phyloP scores from a whole-genome alignment of 345 rosid genomes.

The Raphanus raphanistrum region DNA sequence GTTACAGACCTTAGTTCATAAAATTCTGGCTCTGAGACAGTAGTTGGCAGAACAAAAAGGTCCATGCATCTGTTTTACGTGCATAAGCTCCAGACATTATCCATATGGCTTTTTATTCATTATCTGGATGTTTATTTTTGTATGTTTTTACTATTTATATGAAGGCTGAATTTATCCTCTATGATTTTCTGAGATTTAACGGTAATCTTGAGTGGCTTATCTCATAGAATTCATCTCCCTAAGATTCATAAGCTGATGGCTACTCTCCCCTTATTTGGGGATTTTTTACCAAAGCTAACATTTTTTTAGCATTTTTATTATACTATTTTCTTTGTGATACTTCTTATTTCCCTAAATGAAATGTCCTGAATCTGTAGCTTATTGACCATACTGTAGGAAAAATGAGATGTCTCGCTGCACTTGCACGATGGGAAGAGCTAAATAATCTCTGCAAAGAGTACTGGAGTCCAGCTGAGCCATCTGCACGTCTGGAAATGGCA shows the following conservation, averaged over 20 bases:
- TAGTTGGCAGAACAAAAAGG: conserved; percentile 7
- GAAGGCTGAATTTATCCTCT: not conserved
- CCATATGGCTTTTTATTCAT: not conserved
- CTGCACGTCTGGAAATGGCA: conserved; percentile 98
- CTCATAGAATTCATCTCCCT: not conserved
- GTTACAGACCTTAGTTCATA: conserved; percentile 13
- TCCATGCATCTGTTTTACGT: conserved; percentile 3
- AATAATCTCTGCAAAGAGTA: conserved; percentile 91
- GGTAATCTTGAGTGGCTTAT: not conserved
- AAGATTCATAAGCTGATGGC: not conserved
- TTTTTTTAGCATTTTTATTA: not conserved
- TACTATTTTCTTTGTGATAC: conserved; percentile 21
- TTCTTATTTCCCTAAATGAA: conserved; percentile 14
- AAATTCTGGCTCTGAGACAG: conserved; percentile 6
- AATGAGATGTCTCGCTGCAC: conserved; percentile 96
- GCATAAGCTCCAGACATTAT: not conserved
- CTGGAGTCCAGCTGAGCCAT: conserved; percentile 96
- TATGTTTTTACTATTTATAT: not conserved
- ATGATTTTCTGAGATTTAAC: not conserved
- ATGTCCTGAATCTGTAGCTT: conserved; percentile 24
- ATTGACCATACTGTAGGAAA: conserved; percentile 54
- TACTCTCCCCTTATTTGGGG: not conserved
- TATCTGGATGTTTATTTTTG: not conserved
- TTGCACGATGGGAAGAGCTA: conserved; percentile 98
- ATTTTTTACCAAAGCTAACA: conserved; percentile 17